Conservation (phyloP, 2,329 filamentous ascomycete species). For the Teratosphaeria nubilosa region DNA sequence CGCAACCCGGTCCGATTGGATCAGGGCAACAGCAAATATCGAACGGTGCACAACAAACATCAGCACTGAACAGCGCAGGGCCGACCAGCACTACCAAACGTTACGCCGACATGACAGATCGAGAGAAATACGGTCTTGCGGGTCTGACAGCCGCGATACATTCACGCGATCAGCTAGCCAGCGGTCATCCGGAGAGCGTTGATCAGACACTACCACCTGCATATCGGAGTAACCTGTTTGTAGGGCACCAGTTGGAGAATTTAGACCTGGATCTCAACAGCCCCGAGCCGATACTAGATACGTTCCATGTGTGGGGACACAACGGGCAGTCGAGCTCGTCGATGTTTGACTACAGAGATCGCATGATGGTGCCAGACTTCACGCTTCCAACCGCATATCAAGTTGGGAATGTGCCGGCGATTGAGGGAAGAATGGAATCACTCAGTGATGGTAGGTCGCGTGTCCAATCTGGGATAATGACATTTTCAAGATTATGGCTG, state of each 20-base stretch:
- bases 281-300: slow-evolving; percentile 46
- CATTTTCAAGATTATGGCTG: slow-evolving; percentile 1
- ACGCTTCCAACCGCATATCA: slow-evolving; percentile 53
- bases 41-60: background rate
- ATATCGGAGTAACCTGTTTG: slow-evolving; percentile 36
- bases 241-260: slow-evolving; percentile 54
- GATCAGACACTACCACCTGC: slow-evolving; percentile 21
- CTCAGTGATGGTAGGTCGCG: slow-evolving; percentile 25
- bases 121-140: slow-evolving; percentile 50
- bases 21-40: slow-evolving; percentile 4
- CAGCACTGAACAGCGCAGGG: slow-evolving; percentile 1
- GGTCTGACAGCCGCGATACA: slow-evolving; percentile 46
- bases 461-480: background rate
- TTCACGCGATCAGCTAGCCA: slow-evolving; percentile 15
- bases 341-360: slow-evolving; percentile 34
- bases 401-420: slow-evolving; percentile 54
- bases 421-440: slow-evolving; percentile 32
- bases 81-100: slow-evolving; percentile 23
- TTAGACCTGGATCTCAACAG: slow-evolving; percentile 53
- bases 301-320: slow-evolving; percentile 37
- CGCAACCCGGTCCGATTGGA: slow-evolving; percentile 17
- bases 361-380: slow-evolving; percentile 54
- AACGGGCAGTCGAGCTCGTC: slow-evolving; percentile 45
- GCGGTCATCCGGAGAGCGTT: slow-evolving; percentile 10
- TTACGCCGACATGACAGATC: slow-evolving; percentile 48